Base-by-base conservation (phyloP, 768 basidiomycete genomes). In the Suillus fuscotomentosus region DNA sequence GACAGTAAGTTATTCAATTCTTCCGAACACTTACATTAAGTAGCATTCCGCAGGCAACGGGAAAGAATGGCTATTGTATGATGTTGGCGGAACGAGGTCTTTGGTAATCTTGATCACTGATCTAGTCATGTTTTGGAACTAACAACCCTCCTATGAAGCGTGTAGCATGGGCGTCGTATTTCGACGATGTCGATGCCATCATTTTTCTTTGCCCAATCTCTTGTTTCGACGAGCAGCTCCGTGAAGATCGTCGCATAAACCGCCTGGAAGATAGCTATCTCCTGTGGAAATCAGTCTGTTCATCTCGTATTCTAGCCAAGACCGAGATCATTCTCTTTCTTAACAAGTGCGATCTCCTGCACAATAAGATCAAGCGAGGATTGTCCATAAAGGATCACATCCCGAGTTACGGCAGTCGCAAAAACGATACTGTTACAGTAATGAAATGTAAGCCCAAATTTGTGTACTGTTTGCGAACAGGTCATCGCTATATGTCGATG, bases 161-260 rank as follows among this genome's bases (percentile, higher is more conserved):
- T 62, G 81, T 82, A 22, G 88, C 86, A 0, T 94, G 92, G 92
- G 87, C 86, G 71, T 86, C 90, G 4, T 93, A 88, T 75, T 93
- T 94, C 66, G 90, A 93, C 67, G 89, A 92, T 72, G 86, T 90
- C 61, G 86, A 92, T 75, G 87, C 91, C 1, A 91, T 94, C 73
- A 93, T 95, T 69, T 94, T 94, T 78, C 85, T 94, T 43, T 75
- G 74, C 56, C 80, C 82, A 67, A 88, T 94, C 69, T 92, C 89
- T 34, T 89, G 90, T 61, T 95, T 94, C 72, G 89, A 94, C 69
- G 92, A 94, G 73, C 84, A 82, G 60, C 80, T 94, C 0, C 86
- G 86, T 6, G 92, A 93, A 74, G 84, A 93, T 69, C 80, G 80
- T 5, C 77, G 77, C 0, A 83, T 92, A 50, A 94, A 93, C 73